Conservation (phyloP, 202 grass and related monocot species). For the Hordeum pubiflorum region DNA sequence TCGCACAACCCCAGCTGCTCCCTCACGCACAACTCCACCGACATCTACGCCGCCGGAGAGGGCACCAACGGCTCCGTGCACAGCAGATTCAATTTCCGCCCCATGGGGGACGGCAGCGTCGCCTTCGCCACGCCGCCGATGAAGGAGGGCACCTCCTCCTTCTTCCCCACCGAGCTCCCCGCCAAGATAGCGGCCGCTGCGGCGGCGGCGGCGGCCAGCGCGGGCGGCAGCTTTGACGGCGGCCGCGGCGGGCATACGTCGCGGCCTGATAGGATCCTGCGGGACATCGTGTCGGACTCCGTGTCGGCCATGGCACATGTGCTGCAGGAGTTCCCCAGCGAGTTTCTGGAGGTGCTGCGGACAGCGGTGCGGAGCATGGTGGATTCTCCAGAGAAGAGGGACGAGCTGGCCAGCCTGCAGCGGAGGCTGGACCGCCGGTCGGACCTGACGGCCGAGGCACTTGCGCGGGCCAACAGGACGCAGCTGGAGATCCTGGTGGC, state of each 20-base stretch:
- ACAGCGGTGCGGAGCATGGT: conserved; percentile 51
- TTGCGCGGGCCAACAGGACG: conserved; percentile 58
- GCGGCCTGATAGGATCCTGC: conserved; percentile 48
- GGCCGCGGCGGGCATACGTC: conserved; percentile 38
- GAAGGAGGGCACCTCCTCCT: conserved; percentile 52
- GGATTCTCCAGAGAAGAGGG: conserved; percentile 56
- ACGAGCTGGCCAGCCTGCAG: conserved; percentile 69
- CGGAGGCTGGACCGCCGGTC: conserved; percentile 67
- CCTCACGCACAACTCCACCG: conserved; percentile 76
- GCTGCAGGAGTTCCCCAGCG: conserved; percentile 64
- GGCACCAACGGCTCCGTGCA: conserved; percentile 87
- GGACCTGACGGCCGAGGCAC: conserved; percentile 54
- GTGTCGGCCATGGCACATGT: conserved; percentile 49
- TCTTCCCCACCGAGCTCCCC: conserved; percentile 80
- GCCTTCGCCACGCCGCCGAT: conserved; percentile 54
- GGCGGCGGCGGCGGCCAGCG: conserved; percentile 16
- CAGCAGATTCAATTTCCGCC: conserved; percentile 74
- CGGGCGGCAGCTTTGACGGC: conserved; percentile 61
- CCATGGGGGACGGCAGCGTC: conserved; percentile 74
- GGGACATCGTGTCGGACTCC: conserved; percentile 64
- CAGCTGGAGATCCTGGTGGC: conserved; percentile 89
- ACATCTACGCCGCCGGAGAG: conserved; percentile 79
- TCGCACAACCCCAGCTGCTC: conserved; percentile 93
- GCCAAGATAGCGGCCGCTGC: conserved; percentile 32
- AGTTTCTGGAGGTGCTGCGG: conserved; percentile 52